phyloP scores from a whole-genome alignment of 495 filamentous ascomycete genomes.

The Thozetella sp. region DNA sequence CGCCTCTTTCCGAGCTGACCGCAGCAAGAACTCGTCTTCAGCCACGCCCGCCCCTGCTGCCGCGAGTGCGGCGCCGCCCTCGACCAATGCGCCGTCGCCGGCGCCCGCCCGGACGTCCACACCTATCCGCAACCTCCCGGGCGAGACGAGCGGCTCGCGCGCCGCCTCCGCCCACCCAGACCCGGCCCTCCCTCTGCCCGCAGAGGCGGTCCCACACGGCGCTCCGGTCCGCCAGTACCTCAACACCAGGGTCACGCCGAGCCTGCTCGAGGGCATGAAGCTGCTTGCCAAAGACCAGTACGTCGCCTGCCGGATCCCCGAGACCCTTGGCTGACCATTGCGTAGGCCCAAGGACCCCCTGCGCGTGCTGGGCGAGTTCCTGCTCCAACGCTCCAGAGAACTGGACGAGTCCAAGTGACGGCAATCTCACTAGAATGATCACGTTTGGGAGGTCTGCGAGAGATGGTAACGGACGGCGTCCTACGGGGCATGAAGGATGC shows the following conservation, averaged over 20 bases:
- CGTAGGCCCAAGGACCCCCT: conserved; percentile 80
- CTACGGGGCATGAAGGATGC: conserved; percentile 3
- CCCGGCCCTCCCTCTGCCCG: conserved; percentile 47
- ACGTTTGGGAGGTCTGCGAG: no score
- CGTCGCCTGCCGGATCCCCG: conserved; percentile 28
- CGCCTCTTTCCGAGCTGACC: no score
- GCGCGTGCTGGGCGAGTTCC: conserved; percentile 80
- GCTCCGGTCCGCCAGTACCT: conserved; percentile 86
- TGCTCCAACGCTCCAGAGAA: conserved; percentile 81
- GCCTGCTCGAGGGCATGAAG: conserved; percentile 92
- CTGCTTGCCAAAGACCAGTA: conserved; percentile 80
- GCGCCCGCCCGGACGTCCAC: conserved; percentile 41
- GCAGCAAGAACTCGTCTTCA: conserved; percentile 18
- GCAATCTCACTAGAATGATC: no score
- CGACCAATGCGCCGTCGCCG: conserved; percentile 38
- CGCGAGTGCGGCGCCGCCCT: conserved; percentile 11
- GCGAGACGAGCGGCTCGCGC: conserved; percentile 29
- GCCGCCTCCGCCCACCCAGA: conserved; percentile 57
- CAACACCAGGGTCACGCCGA: conserved; percentile 84
- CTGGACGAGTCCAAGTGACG: conserved; percentile 43
- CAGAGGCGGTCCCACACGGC: conserved; percentile 67
- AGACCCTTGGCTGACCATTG: neutral
- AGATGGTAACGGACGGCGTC: no score
- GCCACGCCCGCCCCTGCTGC: conserved; percentile 14
- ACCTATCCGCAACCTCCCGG: conserved; percentile 25